A percentile compares a stretch with the other conserved stretches of the same genome.
phyloP scores from a whole-genome alignment of 352 stramenopile genomes.

The Pythium brassicae region DNA sequence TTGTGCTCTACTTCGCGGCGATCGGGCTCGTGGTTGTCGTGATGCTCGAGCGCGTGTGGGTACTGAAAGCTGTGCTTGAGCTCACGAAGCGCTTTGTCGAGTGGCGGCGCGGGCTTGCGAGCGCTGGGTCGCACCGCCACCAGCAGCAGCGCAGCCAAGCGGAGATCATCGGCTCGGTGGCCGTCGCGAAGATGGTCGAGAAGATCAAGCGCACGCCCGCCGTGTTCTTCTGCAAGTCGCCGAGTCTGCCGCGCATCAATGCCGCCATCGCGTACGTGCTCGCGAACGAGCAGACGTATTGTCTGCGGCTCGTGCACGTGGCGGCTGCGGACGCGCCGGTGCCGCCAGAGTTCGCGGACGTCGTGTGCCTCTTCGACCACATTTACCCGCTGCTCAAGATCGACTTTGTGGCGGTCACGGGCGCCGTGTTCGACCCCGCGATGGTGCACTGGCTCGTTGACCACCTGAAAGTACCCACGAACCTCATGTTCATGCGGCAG shows the following conservation, averaged over 20 bases:
- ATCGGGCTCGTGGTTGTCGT: constrained; percentile 46
- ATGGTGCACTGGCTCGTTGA: constrained; percentile 73
- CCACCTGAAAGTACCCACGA: constrained; percentile 62
- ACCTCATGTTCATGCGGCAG: constrained; percentile 78
- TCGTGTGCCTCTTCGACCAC: constrained; percentile 65
- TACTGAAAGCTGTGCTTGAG: constrained; percentile 47
- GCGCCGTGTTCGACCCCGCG: constrained; percentile 51
- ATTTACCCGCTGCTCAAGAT: constrained; percentile 88
- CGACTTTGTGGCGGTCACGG: constrained; percentile 59
- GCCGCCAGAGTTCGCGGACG: constrained; percentile 23
- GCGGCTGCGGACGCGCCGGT: constrained; percentile 21
- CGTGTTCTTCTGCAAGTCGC: constrained; percentile 89
- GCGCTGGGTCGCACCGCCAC: not conserved
- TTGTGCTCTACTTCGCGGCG: constrained; percentile 52
- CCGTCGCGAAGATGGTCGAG: constrained; percentile 71
- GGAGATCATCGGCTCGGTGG: constrained; percentile 42
- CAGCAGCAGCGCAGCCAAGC: constrained; percentile 7
- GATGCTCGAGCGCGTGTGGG: constrained; percentile 60
- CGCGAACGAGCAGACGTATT: constrained; percentile 85
- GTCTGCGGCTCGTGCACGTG: constrained; percentile 84
- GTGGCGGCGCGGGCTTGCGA: not conserved
- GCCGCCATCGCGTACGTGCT: constrained; percentile 90
- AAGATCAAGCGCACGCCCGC: constrained; percentile 73
- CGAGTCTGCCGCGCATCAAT: constrained; percentile 88
- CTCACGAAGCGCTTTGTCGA: constrained; percentile 32